Evolutionary conservation across 139 green algal species (phyloP).

Genomic region (Tetradesmus obliquus): DNA sequence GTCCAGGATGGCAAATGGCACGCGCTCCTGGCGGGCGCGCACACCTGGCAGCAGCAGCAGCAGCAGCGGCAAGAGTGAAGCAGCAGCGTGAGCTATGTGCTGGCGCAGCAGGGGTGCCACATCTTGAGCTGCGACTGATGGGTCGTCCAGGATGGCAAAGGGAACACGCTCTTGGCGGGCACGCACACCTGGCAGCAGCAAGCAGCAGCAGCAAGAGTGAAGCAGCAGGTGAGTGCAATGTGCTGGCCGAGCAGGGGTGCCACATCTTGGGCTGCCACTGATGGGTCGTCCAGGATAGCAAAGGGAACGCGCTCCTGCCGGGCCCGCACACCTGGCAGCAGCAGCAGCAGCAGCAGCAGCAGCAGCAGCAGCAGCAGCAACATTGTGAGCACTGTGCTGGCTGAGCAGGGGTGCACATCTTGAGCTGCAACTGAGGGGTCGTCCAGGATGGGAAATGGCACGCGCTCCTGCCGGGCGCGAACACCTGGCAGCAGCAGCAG

Average conservation of each 20-base stretch:
- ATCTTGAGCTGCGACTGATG: constrained; percentile 52
- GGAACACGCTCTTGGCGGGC: constrained; percentile 91
- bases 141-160: constrained; percentile 86
- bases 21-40: constrained; percentile 90
- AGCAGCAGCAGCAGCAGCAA: not conserved
- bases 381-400: not conserved
- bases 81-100: not conserved
- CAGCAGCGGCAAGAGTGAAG: not conserved
- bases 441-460: constrained; percentile 85
- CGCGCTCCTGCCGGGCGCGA: constrained; percentile 90
- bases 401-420: constrained; percentile 57
- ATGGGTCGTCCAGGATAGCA: constrained; percentile 80
- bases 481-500: constrained; percentile 65
- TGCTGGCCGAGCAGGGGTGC: constrained; percentile 65
- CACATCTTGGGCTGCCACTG: constrained; percentile 57
- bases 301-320: constrained; percentile 92
- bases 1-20: constrained; percentile 85
- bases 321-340: constrained; percentile 78
- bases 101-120: constrained; percentile 55
- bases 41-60: constrained; percentile 64
- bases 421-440: constrained; percentile 66
- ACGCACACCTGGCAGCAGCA: constrained; percentile 72
- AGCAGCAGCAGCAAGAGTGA: not conserved
- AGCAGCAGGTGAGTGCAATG: constrained; percentile 53
- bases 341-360: not conserved